Evolutionary conservation across 495 filamentous ascomycete genomes (phyloP), one percentile per base, ranked within the genome.

Genomic region (Aspergillus haitiensis): DNA sequence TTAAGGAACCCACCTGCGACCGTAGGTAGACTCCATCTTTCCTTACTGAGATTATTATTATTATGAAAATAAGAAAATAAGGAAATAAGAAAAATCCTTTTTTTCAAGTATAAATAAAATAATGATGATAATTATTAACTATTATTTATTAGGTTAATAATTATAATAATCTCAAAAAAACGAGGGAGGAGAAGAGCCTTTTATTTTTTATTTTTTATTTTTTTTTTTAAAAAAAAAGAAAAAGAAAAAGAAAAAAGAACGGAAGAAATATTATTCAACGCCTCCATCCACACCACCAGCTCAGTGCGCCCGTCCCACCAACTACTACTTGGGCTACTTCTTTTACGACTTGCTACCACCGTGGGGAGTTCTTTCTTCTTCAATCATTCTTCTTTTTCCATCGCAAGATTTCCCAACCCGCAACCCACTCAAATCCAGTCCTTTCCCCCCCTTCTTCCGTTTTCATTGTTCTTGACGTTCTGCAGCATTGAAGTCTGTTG

Each of bases 401-500:
- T 48, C 40, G 42, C 40, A 53, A 39, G 48, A 42, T 57, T 53
- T 55, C 46, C 56, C 35, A 37, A 44, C 58, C 44, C 52, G 58
- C 58, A 18, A 13, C 33, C 50, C 27, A 40, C 32, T 12, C 58
- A 53, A 35, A 44, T 31, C 45, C 40, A 16, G 13, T 11, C 36
- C 55, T 60, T 60, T 61, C 66, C 64, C 61, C 21, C 21, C 21
- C 63, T 69, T 61, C 58, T 52, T 52, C 62, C 62, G 59, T 60
- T 62, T 60, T 57, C 51, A 58, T 58, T 66, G 54, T 37, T 60
- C 56, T 61, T 32, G 56, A 62, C 39, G 63, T 59, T 55, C 60
- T 64, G 63, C 62, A 58, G 63, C 55, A 57, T 36, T 65, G 54
- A 58, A 68, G 67, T 65, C 69, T 67, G 69, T 70, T 76, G 67